phyloP scores from a whole-genome alignment of 2,329 filamentous ascomycete genomes.

The Rutstroemia sp. region DNA sequence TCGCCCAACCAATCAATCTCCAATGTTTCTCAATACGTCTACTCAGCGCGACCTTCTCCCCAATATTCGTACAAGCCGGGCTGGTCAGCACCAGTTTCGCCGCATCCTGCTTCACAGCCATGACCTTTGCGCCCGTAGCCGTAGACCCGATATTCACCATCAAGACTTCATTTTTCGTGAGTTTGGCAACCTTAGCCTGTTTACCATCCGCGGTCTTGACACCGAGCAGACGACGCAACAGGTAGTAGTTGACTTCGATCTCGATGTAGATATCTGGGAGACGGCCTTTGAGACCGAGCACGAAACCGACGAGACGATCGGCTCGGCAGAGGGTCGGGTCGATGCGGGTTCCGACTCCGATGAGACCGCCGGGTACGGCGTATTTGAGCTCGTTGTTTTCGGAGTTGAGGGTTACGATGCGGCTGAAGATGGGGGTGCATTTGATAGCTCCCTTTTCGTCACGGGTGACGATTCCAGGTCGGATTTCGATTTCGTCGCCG shows the following conservation, averaged over 20 bases:
- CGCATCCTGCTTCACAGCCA: constrained; percentile 94
- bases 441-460: constrained; percentile 90
- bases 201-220: constrained; percentile 98
- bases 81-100: constrained; percentile 90
- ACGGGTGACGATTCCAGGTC: constrained; percentile 95
- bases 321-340: constrained; percentile 97
- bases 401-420: constrained; percentile 90
- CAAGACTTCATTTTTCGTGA: constrained; percentile 96
- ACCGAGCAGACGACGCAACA: constrained; percentile 87
- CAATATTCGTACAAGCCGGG: constrained; percentile 92
- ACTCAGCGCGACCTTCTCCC: constrained; percentile 94
- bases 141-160: constrained; percentile 99
- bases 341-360: constrained; percentile 95
- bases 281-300: constrained; percentile 86
- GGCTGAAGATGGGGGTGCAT: constrained; percentile 94
- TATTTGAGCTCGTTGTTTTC: constrained; percentile 99
- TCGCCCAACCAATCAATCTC: constrained; percentile 89
- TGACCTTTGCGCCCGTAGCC: constrained; percentile 93
- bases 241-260: constrained; percentile 98
- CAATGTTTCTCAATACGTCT: constrained; percentile 99
- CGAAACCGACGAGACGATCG: constrained; percentile 97
- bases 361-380: constrained; percentile 92
- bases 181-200: constrained; percentile 97
- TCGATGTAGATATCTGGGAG: constrained; percentile 97
- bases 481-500: constrained; percentile 96